A percentile compares a stretch with the other conserved stretches of the same genome.
phyloP scores from a whole-genome alignment of 176 grass and related monocot species.

The Poa pratensis region DNA sequence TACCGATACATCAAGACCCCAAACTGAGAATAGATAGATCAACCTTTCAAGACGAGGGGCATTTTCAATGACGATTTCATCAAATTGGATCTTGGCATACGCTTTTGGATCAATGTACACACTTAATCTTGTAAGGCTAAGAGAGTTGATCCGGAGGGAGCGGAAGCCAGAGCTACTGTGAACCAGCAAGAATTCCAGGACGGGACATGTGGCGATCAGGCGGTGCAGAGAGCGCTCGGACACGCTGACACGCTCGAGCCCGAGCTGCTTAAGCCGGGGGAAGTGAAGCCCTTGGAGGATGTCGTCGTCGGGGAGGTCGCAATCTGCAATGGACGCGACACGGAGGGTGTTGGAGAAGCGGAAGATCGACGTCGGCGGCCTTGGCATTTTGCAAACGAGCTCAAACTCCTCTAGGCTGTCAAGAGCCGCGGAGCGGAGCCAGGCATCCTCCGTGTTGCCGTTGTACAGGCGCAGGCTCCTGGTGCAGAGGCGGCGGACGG shows the following conservation, averaged over 20 bases:
- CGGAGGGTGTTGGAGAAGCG: neutral
- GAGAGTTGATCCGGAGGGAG: neutral
- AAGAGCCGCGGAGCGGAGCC: neutral
- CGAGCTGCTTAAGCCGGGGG: neutral
- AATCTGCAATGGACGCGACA: neutral
- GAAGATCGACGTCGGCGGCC: slow-evolving; percentile 27
- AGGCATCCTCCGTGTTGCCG: neutral
- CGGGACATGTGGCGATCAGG: neutral
- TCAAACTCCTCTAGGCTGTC: neutral
- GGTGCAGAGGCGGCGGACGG: neutral
- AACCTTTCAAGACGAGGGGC: neutral
- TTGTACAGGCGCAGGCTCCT: neutral
- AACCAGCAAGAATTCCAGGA: neutral
- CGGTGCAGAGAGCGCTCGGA: neutral
- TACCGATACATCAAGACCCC: neutral
- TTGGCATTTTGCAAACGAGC: neutral
- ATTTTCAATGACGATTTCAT: neutral
- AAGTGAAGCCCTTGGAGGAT: neutral
- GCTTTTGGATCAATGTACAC: neutral
- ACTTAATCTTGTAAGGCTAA: neutral
- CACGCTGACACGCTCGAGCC: neutral
- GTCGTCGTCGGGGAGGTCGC: neutral
- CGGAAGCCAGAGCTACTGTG: neutral
- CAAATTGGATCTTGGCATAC: neutral
- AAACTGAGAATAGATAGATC: neutral